Base-by-base conservation (phyloP, 257 asterid genomes). In the Coffea canephora region DNA sequence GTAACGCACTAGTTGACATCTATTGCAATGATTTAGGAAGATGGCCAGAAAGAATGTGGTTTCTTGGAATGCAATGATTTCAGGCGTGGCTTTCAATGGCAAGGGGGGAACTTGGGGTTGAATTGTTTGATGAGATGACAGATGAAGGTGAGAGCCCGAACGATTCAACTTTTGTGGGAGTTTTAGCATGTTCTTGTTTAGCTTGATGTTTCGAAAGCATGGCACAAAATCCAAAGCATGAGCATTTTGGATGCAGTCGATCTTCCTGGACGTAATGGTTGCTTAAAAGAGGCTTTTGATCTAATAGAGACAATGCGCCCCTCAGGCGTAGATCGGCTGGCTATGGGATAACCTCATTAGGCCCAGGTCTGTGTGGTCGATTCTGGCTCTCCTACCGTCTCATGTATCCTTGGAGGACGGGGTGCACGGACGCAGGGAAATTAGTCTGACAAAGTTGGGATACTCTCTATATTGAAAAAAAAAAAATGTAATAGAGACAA, bases 201-300 rank as follows among this genome's bases (percentile, higher is more conserved):
- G 68, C 31, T 78, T 80, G 3, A 85, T 87, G 88, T 49, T 73
- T 14, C 46, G 7, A 6, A 74, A 76, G 71, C 64, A 87, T 73
- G 68, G 31, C 48, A 41, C 85, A 31, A 27, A 67, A 80, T 62
- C 88, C 85, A 16, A 79, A 81, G 69, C 80, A 82, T 19, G 88
- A 88, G 86, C 91, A 88, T 64, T 88, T 86, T 61, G 91, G 91
- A 39, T 86, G 91, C 77, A 79, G 86, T 84, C 61, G 91, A 88
- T 86, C 86, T 88, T 78, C 79, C 86, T 46, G 88, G 89, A 34
- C 91, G 91, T 19, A 77, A 79, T 62, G 90, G 88, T 61, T 79
- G 83, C 82, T 72, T 83, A 66, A 74, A 77, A 34, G 87, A 88
- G 83, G 91, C 91, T 25, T 84, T 76, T 69, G 79, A 82, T 65